These are phyloP conservation scores for Elongisporangium senticosum DNA, from an alignment of 352 stramenopile genomes.

Conservation along the genomic window DNA sequence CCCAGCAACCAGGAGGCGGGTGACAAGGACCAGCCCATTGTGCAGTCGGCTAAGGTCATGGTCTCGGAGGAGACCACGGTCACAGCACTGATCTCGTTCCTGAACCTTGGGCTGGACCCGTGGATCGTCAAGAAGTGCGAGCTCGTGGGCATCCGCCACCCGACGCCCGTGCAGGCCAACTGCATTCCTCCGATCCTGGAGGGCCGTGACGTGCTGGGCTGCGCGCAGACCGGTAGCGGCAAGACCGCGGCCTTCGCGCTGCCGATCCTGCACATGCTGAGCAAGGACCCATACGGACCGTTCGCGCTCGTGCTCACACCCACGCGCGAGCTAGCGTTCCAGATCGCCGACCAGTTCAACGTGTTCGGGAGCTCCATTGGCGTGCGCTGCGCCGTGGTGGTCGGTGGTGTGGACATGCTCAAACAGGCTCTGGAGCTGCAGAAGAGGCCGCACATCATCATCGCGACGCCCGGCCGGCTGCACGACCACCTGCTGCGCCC, in stretches of 20 bases:
- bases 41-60: conserved; percentile 36
- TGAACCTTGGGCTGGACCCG: conserved; percentile 77
- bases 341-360: conserved; percentile 97
- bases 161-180: conserved; percentile 86
- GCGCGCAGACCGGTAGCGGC: conserved; percentile 93
- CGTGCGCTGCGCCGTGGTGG: conserved; percentile 89
- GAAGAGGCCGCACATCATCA: conserved; percentile 93
- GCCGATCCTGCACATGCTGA: conserved; percentile 95
- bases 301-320: conserved; percentile 96
- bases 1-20: neutral
- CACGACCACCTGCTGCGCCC: conserved; percentile 90
- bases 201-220: conserved; percentile 90
- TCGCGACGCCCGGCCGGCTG: conserved; percentile 95
- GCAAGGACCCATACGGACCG: conserved; percentile 91
- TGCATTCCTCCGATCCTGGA: conserved; percentile 89
- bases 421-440: conserved; percentile 89
- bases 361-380: conserved; percentile 90
- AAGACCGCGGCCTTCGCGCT: conserved; percentile 99
- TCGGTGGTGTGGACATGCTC: conserved; percentile 94
- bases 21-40: neutral
- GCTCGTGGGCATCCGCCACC: conserved; percentile 78
- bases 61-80: conserved; percentile 26
- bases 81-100: conserved; percentile 69
- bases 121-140: conserved; percentile 87
- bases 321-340: conserved; percentile 96